phyloP scores from a whole-genome alignment of 768 basidiomycete genomes.

The Sporobolomyces roseus region DNA sequence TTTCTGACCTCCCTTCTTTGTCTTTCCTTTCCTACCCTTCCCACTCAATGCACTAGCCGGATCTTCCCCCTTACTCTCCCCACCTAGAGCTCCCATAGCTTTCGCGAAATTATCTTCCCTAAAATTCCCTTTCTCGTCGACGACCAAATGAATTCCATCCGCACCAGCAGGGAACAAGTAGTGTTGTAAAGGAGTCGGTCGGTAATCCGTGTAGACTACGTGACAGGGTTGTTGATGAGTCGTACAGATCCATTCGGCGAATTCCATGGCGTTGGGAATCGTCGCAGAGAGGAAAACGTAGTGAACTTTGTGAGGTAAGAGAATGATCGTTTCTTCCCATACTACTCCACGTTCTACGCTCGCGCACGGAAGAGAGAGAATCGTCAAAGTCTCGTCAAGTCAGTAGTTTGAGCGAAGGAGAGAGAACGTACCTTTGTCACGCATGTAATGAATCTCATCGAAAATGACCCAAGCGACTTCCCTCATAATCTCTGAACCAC shows the following conservation, averaged over 20 bases:
- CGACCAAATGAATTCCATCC: conserved; percentile 93
- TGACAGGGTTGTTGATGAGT: conserved; percentile 97
- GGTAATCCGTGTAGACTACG: conserved; percentile 98
- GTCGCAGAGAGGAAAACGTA: conserved; percentile 99
- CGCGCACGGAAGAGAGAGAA: no score
- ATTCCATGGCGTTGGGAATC: conserved; percentile 99
- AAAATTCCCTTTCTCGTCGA: conserved; percentile 98
- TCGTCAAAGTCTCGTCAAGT: no score
- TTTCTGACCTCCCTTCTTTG: conserved; percentile 86
- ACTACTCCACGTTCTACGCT: conserved; percentile 94
- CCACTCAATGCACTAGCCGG: conserved; percentile 81
- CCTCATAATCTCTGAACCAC: conserved; percentile 97
- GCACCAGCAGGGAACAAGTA: conserved; percentile 96
- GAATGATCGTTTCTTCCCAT: conserved; percentile 98
- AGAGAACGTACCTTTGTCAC: conserved; percentile 64
- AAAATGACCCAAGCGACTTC: conserved; percentile 99
- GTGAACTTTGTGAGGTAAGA: conserved; percentile 90
- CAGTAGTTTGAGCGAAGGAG: background rate
- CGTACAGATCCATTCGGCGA: conserved; percentile 97
- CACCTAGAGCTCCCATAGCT: conserved; percentile 84
- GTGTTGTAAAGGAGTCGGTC: conserved; percentile 95
- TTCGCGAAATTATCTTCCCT: conserved; percentile 95
- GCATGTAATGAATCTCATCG: conserved; percentile 99
- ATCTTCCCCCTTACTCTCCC: conserved; percentile 45
- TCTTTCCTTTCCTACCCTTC: conserved; percentile 84